Evolutionary conservation across 2,329 filamentous ascomycete species (phyloP).

Genomic region (Magnaporthiopsis rhizophila): DNA sequence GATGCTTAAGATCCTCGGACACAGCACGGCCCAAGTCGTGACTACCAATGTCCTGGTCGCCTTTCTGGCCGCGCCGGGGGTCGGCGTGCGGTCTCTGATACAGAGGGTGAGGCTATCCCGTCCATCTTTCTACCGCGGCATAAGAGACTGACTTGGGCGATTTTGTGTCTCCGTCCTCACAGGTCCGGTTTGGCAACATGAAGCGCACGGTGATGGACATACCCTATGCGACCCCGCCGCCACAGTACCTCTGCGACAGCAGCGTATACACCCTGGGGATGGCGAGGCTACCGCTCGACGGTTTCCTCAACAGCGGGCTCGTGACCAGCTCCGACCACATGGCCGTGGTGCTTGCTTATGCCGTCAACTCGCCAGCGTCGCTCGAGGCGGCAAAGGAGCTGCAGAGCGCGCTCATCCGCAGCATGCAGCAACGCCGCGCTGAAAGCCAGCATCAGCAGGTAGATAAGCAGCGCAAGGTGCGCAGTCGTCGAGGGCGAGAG

Average conservation of each 20-base stretch:
- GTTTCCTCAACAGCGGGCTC: background rate
- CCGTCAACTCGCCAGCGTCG: slow-evolving; percentile 1
- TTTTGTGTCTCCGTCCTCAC: background rate
- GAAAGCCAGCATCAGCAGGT: background rate
- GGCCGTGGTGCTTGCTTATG: slow-evolving; percentile 5
- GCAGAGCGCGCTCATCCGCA: slow-evolving; percentile 4
- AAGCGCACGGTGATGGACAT: background rate
- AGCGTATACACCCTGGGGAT: slow-evolving; percentile 3
- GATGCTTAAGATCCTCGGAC: slow-evolving; percentile 1
- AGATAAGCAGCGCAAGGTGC: background rate
- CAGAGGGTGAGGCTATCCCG: background rate
- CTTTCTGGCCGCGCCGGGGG: slow-evolving; percentile 4
- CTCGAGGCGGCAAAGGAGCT: slow-evolving; percentile 2
- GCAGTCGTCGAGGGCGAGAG: background rate
- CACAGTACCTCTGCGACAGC: slow-evolving; percentile 7
- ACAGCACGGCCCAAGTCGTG: background rate
- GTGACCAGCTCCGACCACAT: background rate
- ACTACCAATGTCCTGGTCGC: slow-evolving; percentile 2
- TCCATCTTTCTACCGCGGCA: background rate
- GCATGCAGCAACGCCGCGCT: background rate
- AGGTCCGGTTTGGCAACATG: slow-evolving; percentile 7
- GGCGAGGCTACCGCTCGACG: slow-evolving; percentile 2
- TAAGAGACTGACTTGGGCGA: background rate
- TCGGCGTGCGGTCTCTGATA: slow-evolving; percentile 7
- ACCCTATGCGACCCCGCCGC: background rate